These are phyloP conservation scores for Hypoxylon lienhwacheense DNA, from an alignment of 495 filamentous ascomycete genomes.

Conservation along the genomic window DNA sequence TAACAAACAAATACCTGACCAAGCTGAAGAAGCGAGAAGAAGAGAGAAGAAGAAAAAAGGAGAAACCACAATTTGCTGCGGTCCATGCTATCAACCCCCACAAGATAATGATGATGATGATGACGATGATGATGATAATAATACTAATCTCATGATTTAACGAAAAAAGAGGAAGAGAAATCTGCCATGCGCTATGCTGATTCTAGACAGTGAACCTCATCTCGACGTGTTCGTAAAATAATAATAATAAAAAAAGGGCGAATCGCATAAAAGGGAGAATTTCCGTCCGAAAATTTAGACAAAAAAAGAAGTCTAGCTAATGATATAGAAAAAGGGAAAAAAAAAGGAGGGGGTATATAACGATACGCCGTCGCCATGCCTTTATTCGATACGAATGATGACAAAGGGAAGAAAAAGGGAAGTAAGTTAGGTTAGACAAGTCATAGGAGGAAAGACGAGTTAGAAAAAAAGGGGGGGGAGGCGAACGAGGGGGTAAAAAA, in stretches of 20 bases:
- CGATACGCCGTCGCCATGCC: slow-evolving; percentile 35
- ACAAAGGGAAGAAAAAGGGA: slow-evolving; percentile 25
- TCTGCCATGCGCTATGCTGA: slow-evolving; percentile 31
- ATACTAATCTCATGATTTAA: no score
- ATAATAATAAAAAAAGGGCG: no score
- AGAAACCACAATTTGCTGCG: no score
- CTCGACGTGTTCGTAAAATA: slow-evolving; percentile 22
- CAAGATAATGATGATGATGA: no score
- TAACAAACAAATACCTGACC: no score
- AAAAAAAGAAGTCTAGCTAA: no score
- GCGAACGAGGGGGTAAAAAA: neutral
- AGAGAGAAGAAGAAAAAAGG: no score
- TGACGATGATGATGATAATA: no score
- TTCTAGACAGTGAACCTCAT: slow-evolving; percentile 20
- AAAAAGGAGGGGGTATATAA: slow-evolving; percentile 27
- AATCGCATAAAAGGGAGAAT: no score
- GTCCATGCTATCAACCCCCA: no score
- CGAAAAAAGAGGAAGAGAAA: neutral
- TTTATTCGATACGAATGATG: slow-evolving; percentile 8
- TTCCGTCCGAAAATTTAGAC: slow-evolving; percentile 26
- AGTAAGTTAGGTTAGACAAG: slow-evolving; percentile 6
- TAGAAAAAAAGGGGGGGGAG: neutral
- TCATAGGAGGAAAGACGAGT: neutral
- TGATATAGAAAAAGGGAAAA: no score
- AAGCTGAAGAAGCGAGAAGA: no score